Percentiles rank a stretch among this genome's conserved stretches.
Conservation (phyloP, 2,329 filamentous ascomycete genomes). For the Nemania serpens region DNA sequence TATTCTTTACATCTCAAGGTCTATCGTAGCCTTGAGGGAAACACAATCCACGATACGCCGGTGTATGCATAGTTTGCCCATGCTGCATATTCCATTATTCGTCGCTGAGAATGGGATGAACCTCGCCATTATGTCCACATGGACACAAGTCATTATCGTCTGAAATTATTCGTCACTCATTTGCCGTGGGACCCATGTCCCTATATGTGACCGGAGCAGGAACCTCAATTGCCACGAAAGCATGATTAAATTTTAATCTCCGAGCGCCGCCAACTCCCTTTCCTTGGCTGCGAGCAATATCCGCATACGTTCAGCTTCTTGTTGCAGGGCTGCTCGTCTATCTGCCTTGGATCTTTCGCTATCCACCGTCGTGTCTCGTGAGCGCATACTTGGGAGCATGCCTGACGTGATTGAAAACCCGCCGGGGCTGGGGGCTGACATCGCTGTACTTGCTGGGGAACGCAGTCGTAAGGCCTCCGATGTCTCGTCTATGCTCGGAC, state of each 20-base stretch:
- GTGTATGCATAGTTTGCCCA: slow-evolving; percentile 15
- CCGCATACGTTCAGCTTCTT: slow-evolving; percentile 78
- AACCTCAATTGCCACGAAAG: background rate
- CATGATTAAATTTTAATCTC: slow-evolving; percentile 31
- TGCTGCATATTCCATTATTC: slow-evolving; percentile 10
- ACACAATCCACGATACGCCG: slow-evolving; percentile 14
- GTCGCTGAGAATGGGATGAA: background rate
- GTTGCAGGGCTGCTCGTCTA: slow-evolving; percentile 66
- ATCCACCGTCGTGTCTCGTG: slow-evolving; percentile 46
- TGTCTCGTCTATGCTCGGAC: slow-evolving; percentile 39
- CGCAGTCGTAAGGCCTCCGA: slow-evolving; percentile 51
- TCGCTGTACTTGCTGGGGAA: slow-evolving; percentile 49
- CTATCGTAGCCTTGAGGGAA: background rate
- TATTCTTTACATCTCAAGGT: background rate
- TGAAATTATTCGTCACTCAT: background rate
- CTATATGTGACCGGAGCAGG: too few relatives aligned
- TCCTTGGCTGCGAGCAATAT: slow-evolving; percentile 75
- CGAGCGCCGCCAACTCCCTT: slow-evolving; percentile 66
- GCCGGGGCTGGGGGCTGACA: slow-evolving; percentile 49
- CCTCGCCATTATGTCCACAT: background rate
- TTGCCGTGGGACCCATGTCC: background rate
- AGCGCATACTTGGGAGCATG: slow-evolving; percentile 34
- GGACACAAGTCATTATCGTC: slow-evolving; percentile 1
- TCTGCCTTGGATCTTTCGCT: slow-evolving; percentile 62
- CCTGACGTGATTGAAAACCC: slow-evolving; percentile 44